Base-by-base conservation (phyloP, 257 asterid species). In the Rubia yunnanensis region DNA sequence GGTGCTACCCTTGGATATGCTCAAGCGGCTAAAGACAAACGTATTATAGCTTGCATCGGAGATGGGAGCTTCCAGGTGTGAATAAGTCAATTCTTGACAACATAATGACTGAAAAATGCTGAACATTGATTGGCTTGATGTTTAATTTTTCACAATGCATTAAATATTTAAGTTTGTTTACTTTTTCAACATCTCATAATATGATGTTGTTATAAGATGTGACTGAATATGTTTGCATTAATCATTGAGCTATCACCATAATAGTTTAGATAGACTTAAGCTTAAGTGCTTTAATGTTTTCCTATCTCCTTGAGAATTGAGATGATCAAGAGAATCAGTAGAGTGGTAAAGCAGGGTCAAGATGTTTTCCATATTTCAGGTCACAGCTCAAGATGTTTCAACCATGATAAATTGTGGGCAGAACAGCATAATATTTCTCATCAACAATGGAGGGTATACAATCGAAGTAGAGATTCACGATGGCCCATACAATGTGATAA, bases 1-100 rank as follows among this genome's bases (percentile, higher is more conserved):
- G 80, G 80, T 56, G 80, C 80, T 36, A 76, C 80, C 17, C 80
- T 76, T 13, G 80, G 80, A 7, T 76, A 76, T 71, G 80, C 80
- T 36, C 80, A 76, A 48, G 80, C 80, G 23, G 80, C 55, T 54
- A 71, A 17, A 56, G 64, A 34, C 28, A 71, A 76, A 59, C 80
- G 80, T 14, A 60, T 71, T 50, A 62, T 76, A 44, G 71, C 80
- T 55, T 76, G 76, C 71, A 76, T 76, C 13, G 80, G 80, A 34
- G 80, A 76, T 60, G 80, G 80, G 34, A 76, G 80, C 68, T 76
- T 76, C 71, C 80, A 76, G 76, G 80, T 76, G 38, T 55, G 73
- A 32, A 30, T 4, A 69, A 59, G 22, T 70, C 49, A 31, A 31
- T 27, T 20, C n/a, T 24, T 46, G 28, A 18, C 6, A n/a, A 15